A percentile compares a stretch with the other conserved stretches of the same genome.
Conservation (phyloP, 345 rosid species). For the Citrus sinensis region DVS_A1.0 CM039164.1:24851501-24852000, state of each 20-base stretch:
- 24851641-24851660: constrained; percentile 89
- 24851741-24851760: constrained; percentile 84
- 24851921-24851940: constrained; percentile 85
- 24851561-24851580: not conserved
- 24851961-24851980: constrained; percentile 64
- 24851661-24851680: constrained; percentile 84
- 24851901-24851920: constrained; percentile 71
- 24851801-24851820: constrained; percentile 50
- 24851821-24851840: constrained; percentile 67
- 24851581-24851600: not conserved
- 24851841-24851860: constrained; percentile 77
- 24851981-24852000: constrained; percentile 77
- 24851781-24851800: constrained; percentile 61
- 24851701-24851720: constrained; percentile 81
- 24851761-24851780: constrained; percentile 62
- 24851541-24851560: not conserved
- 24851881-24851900: constrained; percentile 80
- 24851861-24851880: constrained; percentile 83
- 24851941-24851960: constrained; percentile 82
- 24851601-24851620: constrained; percentile 26
- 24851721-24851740: constrained; percentile 79
- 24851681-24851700: constrained; percentile 84
- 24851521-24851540: not conserved
- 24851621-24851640: constrained; percentile 80
- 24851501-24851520: not conserved